Evolutionary conservation across 139 green algal species (phyloP).

Genomic region (Protoeuglena noctilucae): DNA sequence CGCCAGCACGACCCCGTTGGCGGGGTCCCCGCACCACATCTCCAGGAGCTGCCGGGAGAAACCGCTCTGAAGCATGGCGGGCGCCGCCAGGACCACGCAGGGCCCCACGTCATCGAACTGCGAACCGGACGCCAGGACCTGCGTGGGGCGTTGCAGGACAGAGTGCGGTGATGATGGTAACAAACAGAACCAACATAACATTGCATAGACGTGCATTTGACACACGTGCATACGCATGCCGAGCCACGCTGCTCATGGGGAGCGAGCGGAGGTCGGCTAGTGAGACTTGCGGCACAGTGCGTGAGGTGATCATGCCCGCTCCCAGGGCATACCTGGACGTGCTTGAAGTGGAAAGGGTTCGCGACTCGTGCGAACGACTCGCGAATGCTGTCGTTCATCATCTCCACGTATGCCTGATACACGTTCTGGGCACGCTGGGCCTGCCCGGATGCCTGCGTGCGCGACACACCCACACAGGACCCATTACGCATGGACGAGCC

Average conservation of each 20-base stretch:
- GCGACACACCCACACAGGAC: neutral
- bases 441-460: conserved; percentile 30
- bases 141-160: too few relatives aligned
- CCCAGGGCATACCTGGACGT: conserved; percentile 50
- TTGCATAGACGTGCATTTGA: too few relatives aligned
- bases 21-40: conserved; percentile 70
- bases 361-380: conserved; percentile 38
- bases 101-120: conserved; percentile 66
- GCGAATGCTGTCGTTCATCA: conserved; percentile 92
- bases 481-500: too few relatives aligned
- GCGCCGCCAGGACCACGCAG: conserved; percentile 90
- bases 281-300: too few relatives aligned
- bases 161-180: too few relatives aligned
- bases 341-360: conserved; percentile 95
- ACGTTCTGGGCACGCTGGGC: conserved; percentile 57
- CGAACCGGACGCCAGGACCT: conserved; percentile 41
- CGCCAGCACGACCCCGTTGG: conserved; percentile 85
- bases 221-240: too few relatives aligned
- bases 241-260: too few relatives aligned
- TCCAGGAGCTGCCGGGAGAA: conserved; percentile 75
- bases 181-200: too few relatives aligned
- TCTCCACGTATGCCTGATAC: conserved; percentile 91
- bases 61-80: conserved; percentile 69
- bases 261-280: too few relatives aligned
- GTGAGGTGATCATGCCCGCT: too few relatives aligned